Percentiles rank a stretch among this genome's conserved stretches.
Evolutionary conservation across 2,329 filamentous ascomycete species (phyloP).

Genomic region (Aspergillus udagawae): DNA sequence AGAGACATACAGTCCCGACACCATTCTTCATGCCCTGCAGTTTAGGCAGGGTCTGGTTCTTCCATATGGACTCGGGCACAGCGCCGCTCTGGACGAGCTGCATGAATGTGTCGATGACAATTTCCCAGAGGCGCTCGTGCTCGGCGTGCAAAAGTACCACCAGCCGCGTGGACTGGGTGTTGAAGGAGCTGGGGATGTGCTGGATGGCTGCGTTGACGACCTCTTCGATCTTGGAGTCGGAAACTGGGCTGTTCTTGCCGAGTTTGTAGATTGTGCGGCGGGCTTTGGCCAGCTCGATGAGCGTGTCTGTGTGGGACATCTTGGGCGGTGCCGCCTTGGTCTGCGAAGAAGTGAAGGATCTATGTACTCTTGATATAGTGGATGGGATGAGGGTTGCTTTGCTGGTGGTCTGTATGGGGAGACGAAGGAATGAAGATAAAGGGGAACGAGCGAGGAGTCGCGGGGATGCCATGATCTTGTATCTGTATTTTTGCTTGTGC

Average conservation of each 20-base stretch:
- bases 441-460: background rate
- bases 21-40: conserved; percentile 62
- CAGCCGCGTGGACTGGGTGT: conserved; percentile 76
- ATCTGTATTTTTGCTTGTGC: background rate
- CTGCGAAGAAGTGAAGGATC: conserved; percentile 14
- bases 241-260: conserved; percentile 29
- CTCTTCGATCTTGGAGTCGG: conserved; percentile 34
- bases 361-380: conserved; percentile 11
- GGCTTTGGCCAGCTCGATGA: conserved; percentile 30
- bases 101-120: conserved; percentile 62
- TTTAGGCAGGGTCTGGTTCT: conserved; percentile 43
- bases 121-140: conserved; percentile 84
- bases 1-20: conserved; percentile 65
- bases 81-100: conserved; percentile 58
- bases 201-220: conserved; percentile 51
- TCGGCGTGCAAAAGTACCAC: conserved; percentile 76
- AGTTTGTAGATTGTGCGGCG: conserved; percentile 37
- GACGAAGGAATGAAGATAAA: background rate
- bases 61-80: conserved; percentile 52
- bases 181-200: conserved; percentile 77
- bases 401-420: background rate
- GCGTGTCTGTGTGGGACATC: conserved; percentile 14
- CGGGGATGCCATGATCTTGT: background rate
- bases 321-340: conserved; percentile 1
- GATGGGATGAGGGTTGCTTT: conserved; percentile 25